Evolutionary conservation across 352 stramenopile species (phyloP), one percentile per base, ranked within the genome.

Genomic region (Globisporangium acanthophoron): DNA sequence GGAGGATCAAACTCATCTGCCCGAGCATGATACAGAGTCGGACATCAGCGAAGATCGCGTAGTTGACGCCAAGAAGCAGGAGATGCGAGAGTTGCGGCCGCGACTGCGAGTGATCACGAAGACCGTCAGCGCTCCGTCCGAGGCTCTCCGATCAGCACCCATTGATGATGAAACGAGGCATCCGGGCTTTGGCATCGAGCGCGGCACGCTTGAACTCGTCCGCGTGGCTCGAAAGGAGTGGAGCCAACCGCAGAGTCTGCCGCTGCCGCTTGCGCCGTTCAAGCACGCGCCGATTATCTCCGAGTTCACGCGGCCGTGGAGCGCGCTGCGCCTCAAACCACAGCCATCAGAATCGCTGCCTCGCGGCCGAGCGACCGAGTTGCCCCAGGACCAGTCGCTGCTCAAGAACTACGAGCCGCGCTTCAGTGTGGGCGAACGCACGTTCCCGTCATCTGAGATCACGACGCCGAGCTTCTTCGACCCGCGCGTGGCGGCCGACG

Each of bases 361-460:
- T 12, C 47, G 41, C 7, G 50, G 16, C 3, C 37, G 53, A 45
- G 57, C 20, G 20, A 37, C 13, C 6, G 56, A 58, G n/a, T 43
- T 59, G 51, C 20, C 24, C 1, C 53, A 54, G 64, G 67, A 81
- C 5, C 54, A 70, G 2, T 76, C 69, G 16, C 51, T 89, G 37
- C 54, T 89, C 48, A 87, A 82, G 59, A 83, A 74, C 56, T 91
- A 91, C 43, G 78, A 91, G 45, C 72, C 78, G 7, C 75, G 78
- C 1, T 86, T 80, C 35, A 56, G 39, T 3, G 52, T 59, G 0
- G 59, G 65, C 0, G 70, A 80, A 8, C 59, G 65, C 2, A 89
- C 81, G 1, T 88, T 88, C 61, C 67, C 73, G 1, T 73, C 66
- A 1, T 74, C 66, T 0, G 65, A 78, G n/a, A 40, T 85, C 7